Evolutionary conservation across 345 rosid species (phyloP), one percentile per base, ranked within the genome.

Genomic region (Hibiscus mutabilis): DNA sequence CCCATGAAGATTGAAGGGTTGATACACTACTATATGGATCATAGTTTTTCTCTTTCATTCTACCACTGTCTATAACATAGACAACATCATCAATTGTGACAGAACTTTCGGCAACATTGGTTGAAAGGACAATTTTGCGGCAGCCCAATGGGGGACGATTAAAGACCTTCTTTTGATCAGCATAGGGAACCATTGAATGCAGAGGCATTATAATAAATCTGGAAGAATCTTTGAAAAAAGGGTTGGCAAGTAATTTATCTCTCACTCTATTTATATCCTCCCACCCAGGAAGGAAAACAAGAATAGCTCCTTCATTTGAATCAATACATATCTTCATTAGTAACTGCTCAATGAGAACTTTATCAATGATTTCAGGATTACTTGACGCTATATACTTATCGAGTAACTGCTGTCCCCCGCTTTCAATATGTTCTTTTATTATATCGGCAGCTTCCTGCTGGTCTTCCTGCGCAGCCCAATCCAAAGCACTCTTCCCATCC

Each of bases 281-380:
- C 99, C 99, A 94, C 37, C 97, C 99, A 25, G 97, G 97, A 81
- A 90, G 92, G 79, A 94, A 94, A 75, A 94, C 91, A 76, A 94
- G 95, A 80, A 94, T 86, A 35, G 97, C 99, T 63, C 97, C 99
- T 70, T 83, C 90, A 74, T 78, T 74, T 15, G 96, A 89, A 77
- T 82, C 91, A 25, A 42, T 60, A 78, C 98, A 88, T 77, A 90
- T 88, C 73, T 89, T 90, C 83, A 72, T 88, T 55, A 91, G 59
- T 35, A 91, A 75, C 82, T 82, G 82, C 83, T 85, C 95, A 75
- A 91, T 84, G 53, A 94, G 98, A 79, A 84, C 82, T 74, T 79
- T 81, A 79, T 94, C 98, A 35, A 91, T 75, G 56, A 81, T 80
- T 66, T 87, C 96, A 8, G 89, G 87, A 72, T 94, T 83, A 56